These are phyloP conservation scores for Linnemannia schmuckeri DNA, from an alignment of 192 early-diverging fungal genomes.

Conservation along the genomic window DNA sequence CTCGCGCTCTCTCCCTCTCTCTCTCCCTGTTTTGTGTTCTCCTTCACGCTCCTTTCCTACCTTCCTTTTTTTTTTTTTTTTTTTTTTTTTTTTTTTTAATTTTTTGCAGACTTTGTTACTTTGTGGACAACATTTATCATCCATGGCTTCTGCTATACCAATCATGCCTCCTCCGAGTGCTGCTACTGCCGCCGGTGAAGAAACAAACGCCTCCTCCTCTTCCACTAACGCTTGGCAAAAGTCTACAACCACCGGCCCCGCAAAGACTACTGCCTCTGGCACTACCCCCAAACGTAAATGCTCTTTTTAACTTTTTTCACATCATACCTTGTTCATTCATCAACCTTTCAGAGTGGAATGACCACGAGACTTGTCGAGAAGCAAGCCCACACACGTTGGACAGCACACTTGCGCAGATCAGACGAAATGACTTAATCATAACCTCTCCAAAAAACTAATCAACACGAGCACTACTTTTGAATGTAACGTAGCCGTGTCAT, in stretches of 20 bases:
- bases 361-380: not conserved
- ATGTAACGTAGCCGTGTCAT: conserved; percentile 33
- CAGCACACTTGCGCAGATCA: not conserved
- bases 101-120: not conserved
- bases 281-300: conserved; percentile 30
- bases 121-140: not conserved
- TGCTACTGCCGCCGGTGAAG: conserved; percentile 5
- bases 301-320: not conserved
- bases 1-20: not conserved
- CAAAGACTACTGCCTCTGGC: conserved; percentile 8
- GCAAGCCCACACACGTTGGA: not conserved
- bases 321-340: no score
- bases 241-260: not conserved
- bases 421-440: not conserved
- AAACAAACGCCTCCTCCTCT: conserved; percentile 8
- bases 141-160: conserved; percentile 52
- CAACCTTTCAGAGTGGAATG: no score
- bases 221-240: conserved; percentile 33
- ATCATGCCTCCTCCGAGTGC: conserved; percentile 45
- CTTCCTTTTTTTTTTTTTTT: not conserved
- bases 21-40: not conserved
- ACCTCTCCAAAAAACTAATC: not conserved
- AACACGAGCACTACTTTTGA: not conserved
- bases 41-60: not conserved
- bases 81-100: not conserved